These are phyloP conservation scores for Begonia fuchsioides DNA, from an alignment of 306 rosid genomes.

Conservation along the genomic window DNA sequence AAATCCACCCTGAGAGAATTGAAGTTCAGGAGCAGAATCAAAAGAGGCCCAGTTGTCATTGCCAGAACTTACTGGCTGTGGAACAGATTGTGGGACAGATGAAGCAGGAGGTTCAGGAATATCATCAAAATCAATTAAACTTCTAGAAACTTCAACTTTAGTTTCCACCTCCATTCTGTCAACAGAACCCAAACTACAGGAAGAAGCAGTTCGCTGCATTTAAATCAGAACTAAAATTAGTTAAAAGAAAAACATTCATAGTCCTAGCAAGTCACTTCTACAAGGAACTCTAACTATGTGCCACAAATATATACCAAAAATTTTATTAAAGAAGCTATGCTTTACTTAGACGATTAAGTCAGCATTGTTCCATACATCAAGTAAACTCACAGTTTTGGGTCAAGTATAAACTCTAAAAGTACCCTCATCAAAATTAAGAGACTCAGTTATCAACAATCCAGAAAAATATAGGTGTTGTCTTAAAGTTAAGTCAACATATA, in stretches of 20 bases:
- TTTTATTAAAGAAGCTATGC: too few relatives aligned
- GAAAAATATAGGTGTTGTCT: too few relatives aligned
- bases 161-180: constrained; percentile 43
- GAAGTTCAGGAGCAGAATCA: constrained; percentile 45
- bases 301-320: too few relatives aligned
- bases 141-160: constrained; percentile 53
- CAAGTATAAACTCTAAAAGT: too few relatives aligned
- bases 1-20: constrained; percentile 33
- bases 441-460: too few relatives aligned
- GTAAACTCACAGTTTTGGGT: too few relatives aligned
- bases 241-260: neutral
- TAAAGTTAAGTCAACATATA: too few relatives aligned
- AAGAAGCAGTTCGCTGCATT: constrained; percentile 73
- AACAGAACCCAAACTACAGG: constrained; percentile 64
- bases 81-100: constrained; percentile 40
- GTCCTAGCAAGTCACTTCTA: too few relatives aligned
- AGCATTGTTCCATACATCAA: too few relatives aligned
- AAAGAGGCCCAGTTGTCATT: constrained; percentile 90
- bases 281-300: too few relatives aligned
- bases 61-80: constrained; percentile 30
- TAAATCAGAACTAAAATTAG: constrained; percentile 9
- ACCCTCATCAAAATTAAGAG: too few relatives aligned
- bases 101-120: constrained; percentile 45
- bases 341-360: too few relatives aligned
- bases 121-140: constrained; percentile 91